Base-by-base conservation (phyloP, 129 eudicot genomes). In the Logfia minima region DNA sequence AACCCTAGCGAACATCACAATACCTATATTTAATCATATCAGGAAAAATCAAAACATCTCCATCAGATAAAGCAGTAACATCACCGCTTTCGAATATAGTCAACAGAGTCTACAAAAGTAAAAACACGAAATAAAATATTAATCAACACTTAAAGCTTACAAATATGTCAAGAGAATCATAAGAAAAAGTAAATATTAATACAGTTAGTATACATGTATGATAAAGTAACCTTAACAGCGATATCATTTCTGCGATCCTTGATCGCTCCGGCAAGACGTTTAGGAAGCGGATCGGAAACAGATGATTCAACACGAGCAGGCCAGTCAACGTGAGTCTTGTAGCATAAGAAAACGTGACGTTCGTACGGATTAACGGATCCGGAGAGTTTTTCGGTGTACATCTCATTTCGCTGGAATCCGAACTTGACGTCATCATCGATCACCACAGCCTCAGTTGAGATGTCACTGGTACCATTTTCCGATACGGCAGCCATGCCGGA, bases 1-100 rank as follows among this genome's bases (percentile, higher is more conserved):
- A 55, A 72, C 73, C 75, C 62, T 80, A 74, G 64, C 23, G 62
- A 65, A 63, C 48, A 52, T 63, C 63, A 48, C 52, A 0, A 28
- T 68, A 94, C 98, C 96, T 86, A 87, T 81, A 91, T 69, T 87
- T 86, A 45, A 87, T 79, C 98, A 94, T 86, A 35, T 94, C 96
- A 8, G 98, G 98, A 73, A 94, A 94, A 59, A 89, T 75, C 77
- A 91, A 39, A 77, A 94, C 89, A 86, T 91, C 98, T 71, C 98
- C 98, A 83, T 94, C 96, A 28, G 84, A 70, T 32, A 81, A 75
- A 63, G 78, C 89, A 32, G 81, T 62, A 43, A 66, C 90, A 60
- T 75, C 89, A 70, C 83, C 64, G 68, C 90, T 88, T 61, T 86
- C 97, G 68, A 89, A 89, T 28, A 94, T 70, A 35, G 98, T 94